A percentile compares a stretch with the other conserved stretches of the same genome.
Conservation (phyloP, 352 stramenopile species). For the Phytophthora sp. region DNA sequence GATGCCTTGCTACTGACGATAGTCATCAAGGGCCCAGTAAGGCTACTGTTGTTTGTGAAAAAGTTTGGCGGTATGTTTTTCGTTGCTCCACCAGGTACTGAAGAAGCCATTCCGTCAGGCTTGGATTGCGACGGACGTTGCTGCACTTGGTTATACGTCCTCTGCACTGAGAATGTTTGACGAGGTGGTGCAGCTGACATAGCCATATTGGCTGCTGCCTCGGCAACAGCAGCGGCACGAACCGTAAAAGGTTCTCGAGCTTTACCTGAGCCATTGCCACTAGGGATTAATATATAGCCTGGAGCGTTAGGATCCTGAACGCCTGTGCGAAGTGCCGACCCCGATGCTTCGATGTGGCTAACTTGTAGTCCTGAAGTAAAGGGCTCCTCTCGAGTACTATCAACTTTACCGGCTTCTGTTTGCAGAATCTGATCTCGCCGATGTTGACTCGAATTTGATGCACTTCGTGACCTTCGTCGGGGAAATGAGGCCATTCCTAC, state of each 20-base stretch:
- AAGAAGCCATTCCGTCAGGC: constrained; percentile 1
- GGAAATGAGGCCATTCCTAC: constrained; percentile 15
- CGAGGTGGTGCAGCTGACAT: constrained; percentile 3
- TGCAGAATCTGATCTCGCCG: constrained; percentile 22
- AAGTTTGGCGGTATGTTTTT: constrained; percentile 19
- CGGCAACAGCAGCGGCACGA: constrained; percentile 27
- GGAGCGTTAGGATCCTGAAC: constrained; percentile 14
- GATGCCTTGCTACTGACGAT: constrained; percentile 29
- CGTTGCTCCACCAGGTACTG: constrained; percentile 6
- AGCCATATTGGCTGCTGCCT: constrained; percentile 28
- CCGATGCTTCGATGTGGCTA: constrained; percentile 23
- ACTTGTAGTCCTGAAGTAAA: constrained; percentile 11
- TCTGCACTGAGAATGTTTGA: constrained; percentile 14
- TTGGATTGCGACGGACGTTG: constrained; percentile 6
- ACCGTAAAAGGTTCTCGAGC: constrained; percentile 23
- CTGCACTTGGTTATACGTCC: constrained; percentile 8
- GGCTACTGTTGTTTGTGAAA: constrained; percentile 31
- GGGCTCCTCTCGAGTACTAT: constrained; percentile 10
- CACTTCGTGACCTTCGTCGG: constrained; percentile 28
- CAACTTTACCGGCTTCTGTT: constrained; percentile 8
- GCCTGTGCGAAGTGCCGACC: constrained; percentile 8
- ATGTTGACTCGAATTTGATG: constrained; percentile 23
- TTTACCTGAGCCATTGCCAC: constrained; percentile 2
- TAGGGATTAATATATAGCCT: constrained; percentile 16
- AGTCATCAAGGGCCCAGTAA: constrained; percentile 36